Conservation (phyloP, 176 grass and related monocot species). For the Echinochloa phyllopogon region DNA sequence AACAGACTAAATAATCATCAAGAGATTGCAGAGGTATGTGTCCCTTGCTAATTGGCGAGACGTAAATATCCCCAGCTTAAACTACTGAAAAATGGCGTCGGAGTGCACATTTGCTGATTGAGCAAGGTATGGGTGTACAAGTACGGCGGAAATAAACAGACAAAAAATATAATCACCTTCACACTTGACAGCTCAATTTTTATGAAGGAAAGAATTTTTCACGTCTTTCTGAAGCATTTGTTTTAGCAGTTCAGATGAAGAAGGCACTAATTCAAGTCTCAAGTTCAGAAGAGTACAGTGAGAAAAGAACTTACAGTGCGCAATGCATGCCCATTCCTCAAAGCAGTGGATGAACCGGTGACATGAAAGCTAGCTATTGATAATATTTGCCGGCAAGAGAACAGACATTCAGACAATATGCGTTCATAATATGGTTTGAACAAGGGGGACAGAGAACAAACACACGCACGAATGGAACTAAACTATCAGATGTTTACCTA, state of each 20-base stretch:
- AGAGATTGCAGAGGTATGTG: not conserved
- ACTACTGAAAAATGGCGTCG: not conserved
- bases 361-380: not conserved
- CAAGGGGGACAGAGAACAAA: not conserved
- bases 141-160: not conserved
- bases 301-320: not conserved
- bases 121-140: not conserved
- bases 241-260: not conserved
- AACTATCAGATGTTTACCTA: constrained; percentile 13
- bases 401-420: not conserved
- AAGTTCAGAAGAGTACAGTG: constrained; percentile 2
- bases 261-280: not conserved
- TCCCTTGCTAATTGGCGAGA: not conserved
- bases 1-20: constrained; percentile 4
- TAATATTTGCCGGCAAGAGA: not conserved
- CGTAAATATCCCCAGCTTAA: not conserved
- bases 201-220: not conserved
- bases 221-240: not conserved
- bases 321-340: not conserved
- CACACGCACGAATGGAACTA: constrained; percentile 20
- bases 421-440: not conserved
- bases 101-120: constrained; percentile 24
- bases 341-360: not conserved
- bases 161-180: not conserved
- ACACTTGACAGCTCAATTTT: not conserved